Evolutionary conservation across 495 filamentous ascomycete species (phyloP).

Genomic region (Neurospora sp.): DNA sequence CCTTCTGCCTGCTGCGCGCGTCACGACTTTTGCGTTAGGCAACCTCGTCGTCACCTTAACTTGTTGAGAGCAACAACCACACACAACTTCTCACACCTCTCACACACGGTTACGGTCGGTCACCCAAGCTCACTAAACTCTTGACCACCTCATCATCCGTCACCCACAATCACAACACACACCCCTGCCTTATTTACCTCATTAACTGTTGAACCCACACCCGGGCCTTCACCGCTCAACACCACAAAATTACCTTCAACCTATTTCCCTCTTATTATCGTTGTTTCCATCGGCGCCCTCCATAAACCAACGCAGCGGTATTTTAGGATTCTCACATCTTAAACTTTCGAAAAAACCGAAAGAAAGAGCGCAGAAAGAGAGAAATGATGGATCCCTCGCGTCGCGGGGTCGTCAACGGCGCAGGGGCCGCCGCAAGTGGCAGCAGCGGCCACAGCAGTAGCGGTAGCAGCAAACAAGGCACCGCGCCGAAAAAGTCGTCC

Average conservation of each 20-base stretch:
- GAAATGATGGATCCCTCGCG: slow-evolving; percentile 9
- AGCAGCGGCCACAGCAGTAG: not conserved
- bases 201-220: not conserved
- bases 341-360: not conserved
- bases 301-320: not conserved
- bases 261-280: not conserved
- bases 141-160: not conserved
- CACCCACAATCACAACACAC: not conserved
- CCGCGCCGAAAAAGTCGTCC: slow-evolving; percentile 54
- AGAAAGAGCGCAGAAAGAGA: not conserved
- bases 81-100: not conserved
- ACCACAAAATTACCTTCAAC: not conserved
- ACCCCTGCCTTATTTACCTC: not conserved
- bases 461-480: not conserved
- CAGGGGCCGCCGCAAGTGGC: not conserved
- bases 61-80: not conserved
- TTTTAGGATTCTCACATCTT: not conserved
- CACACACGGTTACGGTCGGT: not conserved
- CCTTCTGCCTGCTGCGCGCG: not conserved
- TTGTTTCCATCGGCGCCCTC: not conserved
- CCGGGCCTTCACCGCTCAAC: not conserved
- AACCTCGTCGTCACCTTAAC: not conserved
- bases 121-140: not conserved
- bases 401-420: slow-evolving; percentile 1
- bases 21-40: not conserved